A percentile compares a stretch with the other conserved stretches of the same genome.
phyloP scores from a whole-genome alignment of 305 asterid species.

The Plantago lanceolata region DNA sequence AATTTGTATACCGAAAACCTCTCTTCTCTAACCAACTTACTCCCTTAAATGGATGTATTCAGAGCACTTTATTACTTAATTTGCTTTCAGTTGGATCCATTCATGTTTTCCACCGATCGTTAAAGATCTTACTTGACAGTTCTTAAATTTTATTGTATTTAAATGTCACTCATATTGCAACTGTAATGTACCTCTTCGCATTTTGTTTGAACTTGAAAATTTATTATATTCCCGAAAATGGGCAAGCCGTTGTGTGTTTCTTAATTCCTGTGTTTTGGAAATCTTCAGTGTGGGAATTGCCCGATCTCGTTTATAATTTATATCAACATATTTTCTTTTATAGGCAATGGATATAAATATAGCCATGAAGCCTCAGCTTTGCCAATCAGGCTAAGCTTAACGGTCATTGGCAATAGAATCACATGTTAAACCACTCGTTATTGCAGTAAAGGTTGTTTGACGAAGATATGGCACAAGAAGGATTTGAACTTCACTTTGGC shows the following conservation, averaged over 20 bases:
- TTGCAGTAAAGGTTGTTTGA: too few relatives aligned
- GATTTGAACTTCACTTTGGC: too few relatives aligned
- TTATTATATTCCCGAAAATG: slow-evolving; percentile 16
- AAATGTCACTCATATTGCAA: slow-evolving; percentile 15
- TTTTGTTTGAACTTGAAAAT: slow-evolving; percentile 3
- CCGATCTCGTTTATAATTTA: neutral
- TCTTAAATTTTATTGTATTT: neutral
- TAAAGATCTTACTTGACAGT: too few relatives aligned
- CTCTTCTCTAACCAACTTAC: slow-evolving; percentile 1
- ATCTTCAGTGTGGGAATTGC: neutral
- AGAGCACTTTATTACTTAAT: neutral
- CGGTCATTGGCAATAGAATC: too few relatives aligned
- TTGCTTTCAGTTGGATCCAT: slow-evolving; percentile 9
- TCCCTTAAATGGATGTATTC: neutral
- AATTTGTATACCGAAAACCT: neutral
- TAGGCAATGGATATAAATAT: neutral
- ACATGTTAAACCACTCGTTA: too few relatives aligned
- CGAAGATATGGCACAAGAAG: too few relatives aligned
- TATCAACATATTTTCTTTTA: neutral
- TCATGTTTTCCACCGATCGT: too few relatives aligned
- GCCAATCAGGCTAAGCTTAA: neutral
- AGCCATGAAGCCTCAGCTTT: neutral
- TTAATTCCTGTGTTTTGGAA: neutral
- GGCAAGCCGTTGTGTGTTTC: neutral
- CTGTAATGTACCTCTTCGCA: neutral